phyloP scores from a whole-genome alignment of 1,284 basidiomycete species.

The Boletus chippewaensis region DNA sequence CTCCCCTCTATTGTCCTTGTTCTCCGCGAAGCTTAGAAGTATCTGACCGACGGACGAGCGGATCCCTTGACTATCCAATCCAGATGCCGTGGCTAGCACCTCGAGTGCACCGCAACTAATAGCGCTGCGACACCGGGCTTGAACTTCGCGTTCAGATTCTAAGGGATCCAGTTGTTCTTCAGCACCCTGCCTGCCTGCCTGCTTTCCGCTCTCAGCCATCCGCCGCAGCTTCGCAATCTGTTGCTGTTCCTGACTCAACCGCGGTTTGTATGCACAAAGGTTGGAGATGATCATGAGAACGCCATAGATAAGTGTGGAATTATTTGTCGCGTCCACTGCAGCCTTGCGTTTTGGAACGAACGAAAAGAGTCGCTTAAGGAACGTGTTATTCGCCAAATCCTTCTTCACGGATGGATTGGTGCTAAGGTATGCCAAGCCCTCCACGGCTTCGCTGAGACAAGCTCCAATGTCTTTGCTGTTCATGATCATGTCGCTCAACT shows the following conservation, averaged over 20 bases:
- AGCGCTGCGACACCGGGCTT: slow-evolving; percentile 49
- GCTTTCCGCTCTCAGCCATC: slow-evolving; percentile 55
- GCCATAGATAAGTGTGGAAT: slow-evolving; percentile 65
- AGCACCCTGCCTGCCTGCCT: slow-evolving; percentile 13
- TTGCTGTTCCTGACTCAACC: slow-evolving; percentile 69
- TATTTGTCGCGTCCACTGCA: slow-evolving; percentile 25
- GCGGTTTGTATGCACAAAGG: slow-evolving; percentile 62
- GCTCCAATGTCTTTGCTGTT: slow-evolving; percentile 33
- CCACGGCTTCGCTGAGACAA: slow-evolving; percentile 59
- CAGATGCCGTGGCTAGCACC: slow-evolving; percentile 53
- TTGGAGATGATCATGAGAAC: slow-evolving; percentile 70
- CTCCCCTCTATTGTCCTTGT: slow-evolving; percentile 68
- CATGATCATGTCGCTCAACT: slow-evolving; percentile 55
- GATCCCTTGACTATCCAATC: slow-evolving; percentile 51
- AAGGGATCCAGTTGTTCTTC: slow-evolving; percentile 33
- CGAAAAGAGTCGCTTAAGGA: slow-evolving; percentile 59
- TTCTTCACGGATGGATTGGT: slow-evolving; percentile 63
- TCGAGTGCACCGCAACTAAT: slow-evolving; percentile 58
- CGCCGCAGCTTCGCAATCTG: slow-evolving; percentile 71
- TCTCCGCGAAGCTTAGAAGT: slow-evolving; percentile 69
- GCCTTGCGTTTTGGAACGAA: slow-evolving; percentile 48
- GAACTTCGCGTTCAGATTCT: slow-evolving; percentile 61
- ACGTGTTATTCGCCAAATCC: slow-evolving; percentile 49
- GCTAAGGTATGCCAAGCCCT: slow-evolving; percentile 80
- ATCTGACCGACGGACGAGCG: slow-evolving; percentile 48